A percentile compares a stretch with the other conserved stretches of the same genome.
Conservation (phyloP, 352 stramenopile genomes). For the Globisporangium barbulae region DNA sequence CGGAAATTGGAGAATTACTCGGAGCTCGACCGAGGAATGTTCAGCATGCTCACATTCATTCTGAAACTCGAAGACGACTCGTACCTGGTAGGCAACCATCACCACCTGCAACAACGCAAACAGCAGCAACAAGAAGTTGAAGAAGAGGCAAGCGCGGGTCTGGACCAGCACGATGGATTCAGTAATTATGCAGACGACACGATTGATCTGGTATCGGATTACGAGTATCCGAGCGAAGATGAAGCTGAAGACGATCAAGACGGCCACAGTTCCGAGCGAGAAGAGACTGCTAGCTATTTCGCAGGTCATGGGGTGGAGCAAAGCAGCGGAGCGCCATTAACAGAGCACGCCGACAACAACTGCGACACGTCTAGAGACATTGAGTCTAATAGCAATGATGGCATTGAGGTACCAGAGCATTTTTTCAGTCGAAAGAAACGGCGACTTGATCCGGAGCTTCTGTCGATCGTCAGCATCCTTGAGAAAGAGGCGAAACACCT, state of each 20-base stretch:
- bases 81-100: background rate
- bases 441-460: background rate
- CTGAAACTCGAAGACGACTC: background rate
- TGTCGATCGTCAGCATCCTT: background rate
- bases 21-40: background rate
- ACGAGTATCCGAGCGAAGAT: background rate
- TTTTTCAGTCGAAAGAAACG: background rate
- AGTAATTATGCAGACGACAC: background rate
- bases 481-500: background rate
- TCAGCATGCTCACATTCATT: slow-evolving; percentile 3
- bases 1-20: background rate
- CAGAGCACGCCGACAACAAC: background rate
- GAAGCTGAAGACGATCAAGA: background rate
- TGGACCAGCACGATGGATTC: background rate
- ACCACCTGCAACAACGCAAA: background rate
- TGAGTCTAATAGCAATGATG: background rate
- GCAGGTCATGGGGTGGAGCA: background rate
- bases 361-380: background rate
- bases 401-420: background rate
- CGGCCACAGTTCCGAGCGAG: background rate
- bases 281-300: background rate
- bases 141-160: background rate
- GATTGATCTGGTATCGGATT: background rate
- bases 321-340: background rate
- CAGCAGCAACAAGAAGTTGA: background rate